Evolutionary conservation across 1,284 basidiomycete genomes (phyloP), one percentile per base, ranked within the genome.

Genomic region (Fomes fomentarius): DNA sequence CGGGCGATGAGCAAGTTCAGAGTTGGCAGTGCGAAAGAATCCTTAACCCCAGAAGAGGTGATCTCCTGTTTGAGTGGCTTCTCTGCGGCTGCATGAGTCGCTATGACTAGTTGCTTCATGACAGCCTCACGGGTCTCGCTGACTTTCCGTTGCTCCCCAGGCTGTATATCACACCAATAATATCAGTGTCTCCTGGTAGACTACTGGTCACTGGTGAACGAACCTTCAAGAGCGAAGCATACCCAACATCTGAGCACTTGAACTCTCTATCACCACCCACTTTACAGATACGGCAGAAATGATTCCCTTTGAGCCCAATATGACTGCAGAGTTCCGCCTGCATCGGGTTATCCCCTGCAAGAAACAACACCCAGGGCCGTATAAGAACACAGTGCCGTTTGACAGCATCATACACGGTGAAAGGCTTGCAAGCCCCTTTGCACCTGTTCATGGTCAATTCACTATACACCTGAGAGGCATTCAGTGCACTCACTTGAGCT

Each of bases 401-500:
- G 21, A 11, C 2, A 8, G 12, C 30, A 15, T 30, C 34, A 15
- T 43, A 47, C 67, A 69, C 57, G 47, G 74, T 65, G 4, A 60
- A 42, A 5, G 63, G 24, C 50, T 69, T 68, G 12, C 74, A 56
- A 1, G 60, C 67, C 4, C 63, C 56, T 38, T 5, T 14, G 15
- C 34, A 71, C 68, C 45, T 76, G 74, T 53, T 77, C 74, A 0
- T n/a, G n/a, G n/a, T n/a, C n/a, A n/a, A n/a, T n/a, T n/a, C n/a
- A n/a, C n/a, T n/a, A n/a, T n/a, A n/a, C n/a, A n/a, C n/a, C n/a
- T n/a, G n/a, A n/a, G n/a, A n/a, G n/a, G n/a, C n/a, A n/a, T n/a
- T 40, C 4, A 11, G 10, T 11, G 8, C 1, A 39, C 47, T 4
- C 17, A 57, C 51, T 24, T 41, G 5, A 53, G 7, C 4, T 37